Evolutionary conservation across 352 stramenopile species (phyloP), one percentile per base, ranked within the genome.

Genomic region (Hyaloperonospora brassicae): DNA sequence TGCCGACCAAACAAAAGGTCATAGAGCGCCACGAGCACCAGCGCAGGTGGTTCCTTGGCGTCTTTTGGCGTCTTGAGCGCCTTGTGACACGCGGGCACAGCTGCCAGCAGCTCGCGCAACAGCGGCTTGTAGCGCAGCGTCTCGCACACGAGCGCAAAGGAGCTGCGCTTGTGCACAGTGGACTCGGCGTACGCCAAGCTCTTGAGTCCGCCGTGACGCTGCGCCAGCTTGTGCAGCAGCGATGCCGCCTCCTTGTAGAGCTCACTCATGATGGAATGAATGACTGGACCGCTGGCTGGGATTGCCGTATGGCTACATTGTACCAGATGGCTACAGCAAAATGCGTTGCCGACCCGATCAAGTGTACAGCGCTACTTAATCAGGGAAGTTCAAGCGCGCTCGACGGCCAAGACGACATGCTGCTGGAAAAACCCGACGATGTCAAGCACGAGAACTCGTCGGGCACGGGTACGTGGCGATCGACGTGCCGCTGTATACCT

Each of bases 41-140:
- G 70, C 43, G 76, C 70, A n/a, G 50, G 50, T 11, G 64, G 56
- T 36, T 72, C 57, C 30, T 72, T 70, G 41, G 63, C 43, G 22
- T 62, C 47, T 61, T 84, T 77, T 45, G 72, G 50, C 56, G 72
- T 84, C 50, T 84, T 84, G 22, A 90, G 66, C 36, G 75, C 52
- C 45, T 84, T 71, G 63, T 83, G 74, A 50, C 82, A 85, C 48
- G 84, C 66, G 7, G 83, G 83, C 57, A 91, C 76, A 14, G 76
- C 80, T 12, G 64, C 58, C 35, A 95, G 66, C 50, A 94, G 61
- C 47, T 86, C 54, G 8, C 70, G 64, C 38, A 95, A 66, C 52
- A 93, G 62, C 43, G 84, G 82, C 62, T 90, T 92, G 67, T 90
- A 92, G 24, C 84, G 83, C 57, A 95, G 67, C 55, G 85, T 95